phyloP scores from a whole-genome alignment of 495 filamentous ascomycete genomes.

The Penicillium macrosclerotiorum region DNA sequence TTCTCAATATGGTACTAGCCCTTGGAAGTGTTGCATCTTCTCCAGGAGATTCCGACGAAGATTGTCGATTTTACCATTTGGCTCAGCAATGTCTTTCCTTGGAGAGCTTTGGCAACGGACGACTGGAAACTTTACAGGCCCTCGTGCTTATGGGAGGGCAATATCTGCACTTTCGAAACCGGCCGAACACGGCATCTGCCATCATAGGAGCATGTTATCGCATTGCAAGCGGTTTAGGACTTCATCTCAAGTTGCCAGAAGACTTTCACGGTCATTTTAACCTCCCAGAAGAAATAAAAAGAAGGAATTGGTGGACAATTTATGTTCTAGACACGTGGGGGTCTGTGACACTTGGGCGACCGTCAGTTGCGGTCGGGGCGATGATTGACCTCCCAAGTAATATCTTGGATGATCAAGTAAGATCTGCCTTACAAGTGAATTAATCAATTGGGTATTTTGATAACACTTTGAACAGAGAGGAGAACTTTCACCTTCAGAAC shows the following conservation, averaged over 20 bases:
- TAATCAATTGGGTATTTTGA: background rate
- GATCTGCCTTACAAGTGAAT: too few species aligned
- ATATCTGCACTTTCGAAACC: slow-evolving; percentile 71
- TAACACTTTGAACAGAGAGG: slow-evolving; percentile 1
- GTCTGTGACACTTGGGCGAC: slow-evolving; percentile 59
- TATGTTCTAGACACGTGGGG: slow-evolving; percentile 71
- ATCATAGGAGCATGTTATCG: slow-evolving; percentile 57
- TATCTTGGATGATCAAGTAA: slow-evolving; percentile 11
- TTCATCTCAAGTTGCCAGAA: slow-evolving; percentile 59
- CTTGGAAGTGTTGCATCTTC: slow-evolving; percentile 64
- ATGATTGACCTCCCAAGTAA: slow-evolving; percentile 16
- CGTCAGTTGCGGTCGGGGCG: slow-evolving; percentile 13
- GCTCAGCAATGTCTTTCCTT: slow-evolving; percentile 62
- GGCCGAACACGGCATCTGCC: slow-evolving; percentile 62
- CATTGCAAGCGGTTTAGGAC: slow-evolving; percentile 64
- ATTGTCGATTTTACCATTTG: slow-evolving; percentile 60
- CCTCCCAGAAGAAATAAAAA: slow-evolving; percentile 54
- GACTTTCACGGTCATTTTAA: slow-evolving; percentile 36
- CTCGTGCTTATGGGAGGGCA: slow-evolving; percentile 64
- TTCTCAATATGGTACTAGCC: slow-evolving; percentile 71
- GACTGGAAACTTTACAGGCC: slow-evolving; percentile 65
- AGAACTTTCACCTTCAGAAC: slow-evolving; percentile 20
- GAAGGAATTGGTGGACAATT: slow-evolving; percentile 69
- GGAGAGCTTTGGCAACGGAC: slow-evolving; percentile 64
- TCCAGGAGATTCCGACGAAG: slow-evolving; percentile 63